Evolutionary conservation across 352 stramenopile genomes (phyloP).

Genomic region (Globisporangium acanthophoron): DNA sequence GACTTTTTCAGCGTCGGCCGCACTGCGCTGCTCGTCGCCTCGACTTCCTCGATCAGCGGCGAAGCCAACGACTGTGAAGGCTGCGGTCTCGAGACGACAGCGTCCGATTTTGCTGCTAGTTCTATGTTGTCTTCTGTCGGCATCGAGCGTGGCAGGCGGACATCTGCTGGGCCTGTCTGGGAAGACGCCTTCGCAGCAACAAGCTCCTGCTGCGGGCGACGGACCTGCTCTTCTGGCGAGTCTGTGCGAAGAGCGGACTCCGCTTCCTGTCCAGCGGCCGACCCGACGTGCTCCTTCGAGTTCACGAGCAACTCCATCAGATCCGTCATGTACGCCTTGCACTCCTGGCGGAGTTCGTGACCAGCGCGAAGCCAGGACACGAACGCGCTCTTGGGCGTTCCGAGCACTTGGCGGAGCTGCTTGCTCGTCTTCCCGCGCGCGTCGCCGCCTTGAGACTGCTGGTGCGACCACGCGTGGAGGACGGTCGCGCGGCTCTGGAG

Average conservation of each 20-base stretch:
- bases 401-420: constrained; percentile 49
- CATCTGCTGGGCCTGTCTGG: too few species aligned
- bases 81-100: background rate
- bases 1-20: constrained; percentile 16
- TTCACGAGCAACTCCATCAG: constrained; percentile 79
- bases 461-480: constrained; percentile 73
- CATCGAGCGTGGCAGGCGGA: background rate
- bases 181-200: background rate
- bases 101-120: background rate
- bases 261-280: background rate
- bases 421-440: constrained; percentile 44
- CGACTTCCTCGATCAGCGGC: constrained; percentile 2
- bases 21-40: background rate
- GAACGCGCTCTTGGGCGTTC: constrained; percentile 60
- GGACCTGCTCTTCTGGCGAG: too few species aligned
- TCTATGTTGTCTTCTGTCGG: too few species aligned
- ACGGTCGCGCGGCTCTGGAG: constrained; percentile 71
- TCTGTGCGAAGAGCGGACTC: background rate
- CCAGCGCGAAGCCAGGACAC: constrained; percentile 86
- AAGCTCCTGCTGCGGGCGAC: background rate
- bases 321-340: constrained; percentile 74
- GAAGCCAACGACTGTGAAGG: background rate
- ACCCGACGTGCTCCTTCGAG: constrained; percentile 22
- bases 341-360: constrained; percentile 87
- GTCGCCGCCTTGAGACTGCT: constrained; percentile 42